Evolutionary conservation across 1,284 basidiomycete genomes (phyloP).

Genomic region (Quambalaria eucalypti): DNA sequence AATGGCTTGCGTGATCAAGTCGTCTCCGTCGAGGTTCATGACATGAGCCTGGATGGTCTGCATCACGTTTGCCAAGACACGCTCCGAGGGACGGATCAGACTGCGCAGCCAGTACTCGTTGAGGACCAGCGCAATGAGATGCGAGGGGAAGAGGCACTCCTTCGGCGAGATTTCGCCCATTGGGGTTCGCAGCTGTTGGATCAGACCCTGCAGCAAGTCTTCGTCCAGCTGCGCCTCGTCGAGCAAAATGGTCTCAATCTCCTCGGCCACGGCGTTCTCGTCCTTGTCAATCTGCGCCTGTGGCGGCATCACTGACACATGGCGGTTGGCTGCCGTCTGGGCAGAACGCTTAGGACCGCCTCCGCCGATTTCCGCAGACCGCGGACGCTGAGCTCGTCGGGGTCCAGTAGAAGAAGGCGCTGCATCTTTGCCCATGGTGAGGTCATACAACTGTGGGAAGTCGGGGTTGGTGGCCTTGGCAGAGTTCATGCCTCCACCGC

Average conservation of each 20-base stretch:
- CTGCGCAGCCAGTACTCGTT: constrained; percentile 99
- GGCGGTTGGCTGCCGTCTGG: constrained; percentile 59
- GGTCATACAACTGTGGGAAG: not conserved
- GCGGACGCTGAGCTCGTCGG: constrained; percentile 2
- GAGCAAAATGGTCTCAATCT: constrained; percentile 73
- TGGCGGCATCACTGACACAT: constrained; percentile 67
- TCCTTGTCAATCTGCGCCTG: constrained; percentile 52
- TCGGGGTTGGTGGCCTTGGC: constrained; percentile 5
- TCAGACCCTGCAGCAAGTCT: constrained; percentile 82
- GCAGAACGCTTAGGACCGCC: not conserved
- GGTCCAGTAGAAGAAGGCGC: not conserved
- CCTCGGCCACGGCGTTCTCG: constrained; percentile 63
- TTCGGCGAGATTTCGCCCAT: constrained; percentile 83
- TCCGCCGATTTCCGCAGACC: not conserved
- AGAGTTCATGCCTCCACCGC: not conserved
- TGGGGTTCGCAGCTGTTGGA: constrained; percentile 86
- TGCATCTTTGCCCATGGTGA: not conserved
- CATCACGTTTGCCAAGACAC: constrained; percentile 98
- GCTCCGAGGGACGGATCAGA: constrained; percentile 88
- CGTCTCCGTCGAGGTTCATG: constrained; percentile 86
- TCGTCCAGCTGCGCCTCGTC: constrained; percentile 85
- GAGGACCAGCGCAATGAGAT: constrained; percentile 89
- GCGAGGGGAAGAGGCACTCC: constrained; percentile 98
- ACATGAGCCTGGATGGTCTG: constrained; percentile 94
- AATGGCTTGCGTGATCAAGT: constrained; percentile 88